Percentiles rank a stretch among this genome's conserved stretches.
Evolutionary conservation across 1,284 basidiomycete species (phyloP).

Genomic region (Polyporus tsugae): DNA sequence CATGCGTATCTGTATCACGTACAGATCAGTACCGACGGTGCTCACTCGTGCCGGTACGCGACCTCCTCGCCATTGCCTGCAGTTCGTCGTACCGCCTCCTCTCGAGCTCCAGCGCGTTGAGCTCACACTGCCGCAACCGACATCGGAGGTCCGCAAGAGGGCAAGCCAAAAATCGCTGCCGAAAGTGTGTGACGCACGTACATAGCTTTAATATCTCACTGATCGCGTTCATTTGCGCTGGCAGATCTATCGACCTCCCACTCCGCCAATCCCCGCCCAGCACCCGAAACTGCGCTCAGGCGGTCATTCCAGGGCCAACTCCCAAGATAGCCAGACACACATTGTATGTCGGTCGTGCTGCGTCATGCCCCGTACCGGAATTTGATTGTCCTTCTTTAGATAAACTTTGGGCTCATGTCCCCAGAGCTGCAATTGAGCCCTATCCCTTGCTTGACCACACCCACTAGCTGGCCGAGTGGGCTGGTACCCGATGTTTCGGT

Average conservation of each 20-base stretch:
- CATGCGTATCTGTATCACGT: conserved; percentile 23
- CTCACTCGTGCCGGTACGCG: conserved; percentile 14
- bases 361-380: conserved; percentile 2
- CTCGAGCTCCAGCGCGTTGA: conserved; percentile 22
- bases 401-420: conserved; percentile 18
- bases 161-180: conserved; percentile 32
- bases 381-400: conserved; percentile 13
- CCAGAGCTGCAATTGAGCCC: conserved; percentile 19
- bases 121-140: conserved; percentile 15
- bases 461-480: conserved; percentile 20
- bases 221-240: conserved; percentile 17
- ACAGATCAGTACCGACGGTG: conserved; percentile 16
- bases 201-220: conserved; percentile 18
- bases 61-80: conserved; percentile 27
- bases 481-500: conserved; percentile 18
- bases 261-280: conserved; percentile 42
- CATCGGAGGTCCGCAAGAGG: conserved; percentile 19
- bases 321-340: conserved; percentile 19
- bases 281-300: conserved; percentile 34
- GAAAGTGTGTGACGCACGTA: conserved; percentile 24
- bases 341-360: conserved; percentile 22
- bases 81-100: conserved; percentile 25
- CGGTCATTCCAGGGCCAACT: conserved; percentile 24
- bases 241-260: conserved; percentile 46
- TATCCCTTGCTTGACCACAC: conserved; percentile 16